Base-by-base conservation (phyloP, 768 basidiomycete genomes). In the Amanita molliuscula region DNA sequence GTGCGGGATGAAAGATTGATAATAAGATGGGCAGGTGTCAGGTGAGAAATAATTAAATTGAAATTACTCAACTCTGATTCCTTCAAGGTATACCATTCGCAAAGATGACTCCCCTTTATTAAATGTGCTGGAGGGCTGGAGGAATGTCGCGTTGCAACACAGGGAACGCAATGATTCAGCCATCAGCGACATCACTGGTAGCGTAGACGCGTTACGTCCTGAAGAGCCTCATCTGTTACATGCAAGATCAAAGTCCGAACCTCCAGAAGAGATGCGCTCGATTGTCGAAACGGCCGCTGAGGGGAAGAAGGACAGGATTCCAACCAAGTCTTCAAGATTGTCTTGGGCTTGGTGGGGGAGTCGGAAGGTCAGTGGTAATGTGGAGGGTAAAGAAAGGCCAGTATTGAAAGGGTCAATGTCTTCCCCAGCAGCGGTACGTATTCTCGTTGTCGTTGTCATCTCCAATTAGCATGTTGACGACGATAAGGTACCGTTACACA, bases 281-380 rank as follows among this genome's bases (percentile, higher is more conserved):
- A 50, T 53, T 13, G 18, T 41, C 4, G 44, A 56, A 33, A 48
- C 54, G 18, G 33, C 29, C 6, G 26, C 48, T 29, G 56, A 53
- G 16, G 54, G 53, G 8, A 55, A 55, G 49, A 55, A 56, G 20
- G 40, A 36, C n/a, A 54, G 47, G n/a, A 29, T 52, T 20, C 49
- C 54, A 7, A 53, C 62, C 33, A 71, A 72, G 56, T 74, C 77
- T 3, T 74, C 76, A 0, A 78, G 80, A 11, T 75, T 77, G 0
- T 82, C 81, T n/a, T 91, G 88, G 89, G 78, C 79, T 34, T 91
- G 89, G 90, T 93, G 87, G 88, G 71, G 85, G 16, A 82, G 78
- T 63, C 65, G 71, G 20, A 50, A 35, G 41, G 16, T 13, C 23
- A 34, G 33, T 25, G 21, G 21, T 18, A 36, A 31, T n/a, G 16